Base-by-base conservation (phyloP, 225 moss, liverwort and hornwort genomes). In the Pleurozium schreberi region DNA sequence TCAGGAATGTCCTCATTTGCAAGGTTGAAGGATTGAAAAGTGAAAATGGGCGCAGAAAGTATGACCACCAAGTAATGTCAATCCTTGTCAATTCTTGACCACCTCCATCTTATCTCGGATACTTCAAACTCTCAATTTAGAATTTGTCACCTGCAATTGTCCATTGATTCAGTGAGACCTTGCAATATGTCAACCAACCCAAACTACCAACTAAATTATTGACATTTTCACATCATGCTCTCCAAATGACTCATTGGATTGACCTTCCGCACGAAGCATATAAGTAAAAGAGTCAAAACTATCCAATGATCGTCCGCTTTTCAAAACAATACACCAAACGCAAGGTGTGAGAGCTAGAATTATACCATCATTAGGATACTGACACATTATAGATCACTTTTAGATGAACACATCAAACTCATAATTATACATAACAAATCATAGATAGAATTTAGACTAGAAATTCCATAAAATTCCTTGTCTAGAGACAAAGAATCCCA, bases 251-350 rank as follows among this genome's bases (percentile, higher is more conserved):
- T 0, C 1, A 74, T 47, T 7, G 8, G 2, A 12, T 75, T 33
- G 50, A 33, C 76, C 22, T 76, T 36, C 36, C 5, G 14, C 52
- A 18, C 14, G 11, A 50, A 52, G n/a, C n/a, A 21, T 4, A 0
- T 0, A 14, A 34, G 2, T 22, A 0, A 0, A 0, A 50, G 50
- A 13, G 13, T 50, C 50, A 75, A 75, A 75, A 34, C 8, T 8
- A 8, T 49, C 20, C n/a, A n/a, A n/a, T n/a, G n/a, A n/a, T n/a
- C n/a, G n/a, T n/a, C n/a, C n/a, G n/a, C n/a, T n/a, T n/a, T n/a
- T n/a, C 49, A 19, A 47, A 73, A 11, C 18, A 74, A 3, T 11
- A 18, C 74, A 47, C 47, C 47, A 31, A 26, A 18, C 1, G 0
- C 4, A 31, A 18, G 17, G 3, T 30, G 2, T 11, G 1, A 17